Evolutionary conservation across 345 rosid genomes (phyloP), one percentile per base, ranked within the genome.

Genomic region (Firmiana major): DNA sequence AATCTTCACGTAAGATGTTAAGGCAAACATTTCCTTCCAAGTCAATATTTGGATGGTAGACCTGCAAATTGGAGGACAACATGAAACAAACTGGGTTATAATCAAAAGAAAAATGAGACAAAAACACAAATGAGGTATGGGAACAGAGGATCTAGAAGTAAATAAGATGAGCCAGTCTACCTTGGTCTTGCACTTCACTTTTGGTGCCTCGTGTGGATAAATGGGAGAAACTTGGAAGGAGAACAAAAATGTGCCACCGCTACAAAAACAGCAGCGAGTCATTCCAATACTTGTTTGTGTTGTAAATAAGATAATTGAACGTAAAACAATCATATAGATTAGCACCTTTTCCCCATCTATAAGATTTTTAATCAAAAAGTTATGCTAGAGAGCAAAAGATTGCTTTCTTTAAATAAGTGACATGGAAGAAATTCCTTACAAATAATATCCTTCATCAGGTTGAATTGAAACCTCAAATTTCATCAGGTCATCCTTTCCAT

Each of bases 181-280:
- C 97, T 91, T 94, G 75, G 98, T 97, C 91, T 97, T 97, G 86
- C 99, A 92, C 83, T 97, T 97, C 59, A 97, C 99, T 77, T 90
- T 94, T 1, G 99, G 99, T 65, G 98, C 93, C 77, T 97, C 97
- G 13, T 97, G 98, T 7, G 97, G 99, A 79, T 97, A 97, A 78
- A 92, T 82, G 21, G 94, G 86, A 48, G 97, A 90, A 63, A 94
- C 98, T 85, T 90, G 90, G 84, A 97, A 97, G 62, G 97, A 81
- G 89, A 97, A 97, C 74, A 86, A 77, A 78, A 96, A 96, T 28
- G 87, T 89, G 38, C 99, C 99, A 80, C 92, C 88, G 53, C 99
- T 93, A 78, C 70, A 67, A 36, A 43, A 79, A 51, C 46, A 81
- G 72, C 55, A 68, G 19, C 12, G 16, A 46, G 1, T 3, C 74